Evolutionary conservation across 2,329 filamentous ascomycete species (phyloP).

Genomic region (Trichoderma brevicompactum): DNA sequence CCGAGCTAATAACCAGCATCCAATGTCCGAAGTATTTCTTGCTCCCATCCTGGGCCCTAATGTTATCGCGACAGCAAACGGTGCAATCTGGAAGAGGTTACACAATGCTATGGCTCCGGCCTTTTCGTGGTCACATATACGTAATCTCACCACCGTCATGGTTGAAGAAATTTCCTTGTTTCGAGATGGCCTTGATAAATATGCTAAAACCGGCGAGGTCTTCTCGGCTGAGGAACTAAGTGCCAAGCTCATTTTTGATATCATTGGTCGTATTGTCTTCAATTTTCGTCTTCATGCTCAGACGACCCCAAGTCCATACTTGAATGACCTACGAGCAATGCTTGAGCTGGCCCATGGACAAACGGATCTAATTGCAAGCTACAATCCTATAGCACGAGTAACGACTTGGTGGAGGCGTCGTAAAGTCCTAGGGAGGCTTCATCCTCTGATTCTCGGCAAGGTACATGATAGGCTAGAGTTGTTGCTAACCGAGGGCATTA

Average conservation of each 20-base stretch:
- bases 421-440: conserved; percentile 5
- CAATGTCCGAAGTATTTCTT: conserved; percentile 27
- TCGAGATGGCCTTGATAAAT: conserved; percentile 25
- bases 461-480: conserved; percentile 27
- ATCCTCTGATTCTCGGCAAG: conserved; percentile 16
- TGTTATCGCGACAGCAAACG: conserved; percentile 35
- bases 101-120: conserved; percentile 38
- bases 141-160: conserved; percentile 35
- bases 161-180: conserved; percentile 36
- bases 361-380: conserved; percentile 17
- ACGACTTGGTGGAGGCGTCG: conserved; percentile 4
- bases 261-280: conserved; percentile 35
- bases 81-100: conserved; percentile 38
- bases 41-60: conserved; percentile 14
- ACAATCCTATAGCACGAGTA: conserved; percentile 17
- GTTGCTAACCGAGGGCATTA: conserved; percentile 30
- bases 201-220: conserved; percentile 29
- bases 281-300: conserved; percentile 33
- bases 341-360: not conserved
- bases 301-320: conserved; percentile 29
- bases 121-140: conserved; percentile 36
- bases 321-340: conserved; percentile 7
- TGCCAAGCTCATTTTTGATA: conserved; percentile 36
- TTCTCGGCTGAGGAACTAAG: conserved; percentile 36
- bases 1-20: conserved; percentile 33